phyloP scores from a whole-genome alignment of 1,284 basidiomycete species.

The Ceratobasidium sp. region DNA sequence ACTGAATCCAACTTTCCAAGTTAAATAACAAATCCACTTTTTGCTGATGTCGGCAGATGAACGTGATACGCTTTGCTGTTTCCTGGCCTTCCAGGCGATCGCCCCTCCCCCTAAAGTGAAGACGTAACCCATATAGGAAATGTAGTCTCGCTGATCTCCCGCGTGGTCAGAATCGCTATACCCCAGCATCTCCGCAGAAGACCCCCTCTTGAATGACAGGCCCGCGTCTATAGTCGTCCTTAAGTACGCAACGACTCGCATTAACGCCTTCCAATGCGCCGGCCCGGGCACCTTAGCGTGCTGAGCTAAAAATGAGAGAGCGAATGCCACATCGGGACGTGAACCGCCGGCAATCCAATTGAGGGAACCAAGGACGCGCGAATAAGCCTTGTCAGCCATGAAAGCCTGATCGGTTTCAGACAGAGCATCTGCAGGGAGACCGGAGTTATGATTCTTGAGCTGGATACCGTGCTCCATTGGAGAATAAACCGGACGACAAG shows the following conservation, averaged over 20 bases:
- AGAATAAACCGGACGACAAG: not conserved
- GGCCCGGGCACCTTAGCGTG: constrained; percentile 42
- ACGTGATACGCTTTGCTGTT: constrained; percentile 22
- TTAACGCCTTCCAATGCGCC: constrained; percentile 46
- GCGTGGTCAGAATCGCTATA: not conserved
- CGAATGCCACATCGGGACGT: constrained; percentile 9
- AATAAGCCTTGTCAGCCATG: not conserved
- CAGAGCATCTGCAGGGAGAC: not conserved
- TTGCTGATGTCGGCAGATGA: constrained; percentile 29
- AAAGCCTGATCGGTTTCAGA: not conserved
- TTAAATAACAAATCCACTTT: no score
- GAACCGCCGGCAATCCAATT: no score
- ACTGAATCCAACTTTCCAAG: no score
- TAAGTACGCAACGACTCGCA: constrained; percentile 47
- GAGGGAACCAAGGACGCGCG: not conserved
- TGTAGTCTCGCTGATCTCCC: not conserved
- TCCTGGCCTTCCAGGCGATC: constrained; percentile 31
- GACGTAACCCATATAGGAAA: constrained; percentile 29
- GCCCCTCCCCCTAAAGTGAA: constrained; percentile 8
- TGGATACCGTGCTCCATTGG: constrained; percentile 2
- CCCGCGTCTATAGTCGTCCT: constrained; percentile 41
- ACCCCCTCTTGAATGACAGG: constrained; percentile 18
- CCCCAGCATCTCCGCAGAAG: not conserved
- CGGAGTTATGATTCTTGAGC: not conserved
- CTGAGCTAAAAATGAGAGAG: constrained; percentile 44